These are phyloP conservation scores for Ophiostoma tasmaniense DNA, from an alignment of 2,329 filamentous ascomycete species.

Conservation along the genomic window DNA sequence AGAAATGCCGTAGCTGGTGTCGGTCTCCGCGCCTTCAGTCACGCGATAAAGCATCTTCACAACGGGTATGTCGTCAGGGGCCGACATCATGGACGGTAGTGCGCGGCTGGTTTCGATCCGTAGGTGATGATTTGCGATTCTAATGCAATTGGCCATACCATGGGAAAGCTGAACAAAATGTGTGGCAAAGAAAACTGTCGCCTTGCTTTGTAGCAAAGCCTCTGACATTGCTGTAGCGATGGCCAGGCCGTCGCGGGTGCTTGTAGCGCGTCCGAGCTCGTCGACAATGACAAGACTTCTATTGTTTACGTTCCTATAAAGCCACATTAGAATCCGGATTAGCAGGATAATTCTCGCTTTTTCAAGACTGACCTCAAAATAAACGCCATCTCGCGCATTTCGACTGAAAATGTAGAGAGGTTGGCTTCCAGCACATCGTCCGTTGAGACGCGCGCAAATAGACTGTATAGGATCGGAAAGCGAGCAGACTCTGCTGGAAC, in stretches of 20 bases:
- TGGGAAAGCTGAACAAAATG: slow-evolving; percentile 79
- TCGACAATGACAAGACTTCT: slow-evolving; percentile 78
- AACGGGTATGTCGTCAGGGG: slow-evolving; percentile 39
- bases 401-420: slow-evolving; percentile 83
- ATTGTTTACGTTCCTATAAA: slow-evolving; percentile 58
- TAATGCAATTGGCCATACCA: slow-evolving; percentile 64
- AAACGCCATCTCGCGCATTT: slow-evolving; percentile 95
- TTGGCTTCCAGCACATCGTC: slow-evolving; percentile 86
- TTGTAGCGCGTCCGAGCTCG: slow-evolving; percentile 85
- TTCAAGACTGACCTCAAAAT: slow-evolving; percentile 53
- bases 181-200: slow-evolving; percentile 85
- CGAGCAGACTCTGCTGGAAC: slow-evolving; percentile 79
- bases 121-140: slow-evolving; percentile 77
- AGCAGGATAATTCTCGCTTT: neutral
- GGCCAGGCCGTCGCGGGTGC: slow-evolving; percentile 75
- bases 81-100: slow-evolving; percentile 21
- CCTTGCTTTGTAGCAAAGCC: slow-evolving; percentile 68
- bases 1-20: slow-evolving; percentile 74
- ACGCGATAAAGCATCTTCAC: slow-evolving; percentile 89
- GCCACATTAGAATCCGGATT: neutral
- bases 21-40: slow-evolving; percentile 58
- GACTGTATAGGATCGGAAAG: slow-evolving; percentile 68
- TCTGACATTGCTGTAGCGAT: slow-evolving; percentile 89
- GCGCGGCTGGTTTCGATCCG: slow-evolving; percentile 49
- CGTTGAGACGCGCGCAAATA: slow-evolving; percentile 81